phyloP scores from a whole-genome alignment of 2,329 filamentous ascomycete genomes.

The Microascus cirrosus region DNA sequence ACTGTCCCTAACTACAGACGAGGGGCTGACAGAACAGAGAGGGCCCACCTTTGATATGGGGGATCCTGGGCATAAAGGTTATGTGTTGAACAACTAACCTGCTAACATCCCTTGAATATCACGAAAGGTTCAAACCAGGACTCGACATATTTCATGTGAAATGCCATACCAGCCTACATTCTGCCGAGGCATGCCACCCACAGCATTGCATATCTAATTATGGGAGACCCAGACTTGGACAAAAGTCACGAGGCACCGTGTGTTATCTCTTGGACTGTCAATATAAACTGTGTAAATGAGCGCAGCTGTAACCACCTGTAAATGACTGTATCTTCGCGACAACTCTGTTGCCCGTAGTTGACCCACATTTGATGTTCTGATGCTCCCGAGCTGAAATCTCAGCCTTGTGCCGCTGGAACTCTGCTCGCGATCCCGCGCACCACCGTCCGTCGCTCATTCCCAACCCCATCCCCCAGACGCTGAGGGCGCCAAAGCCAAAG shows the following conservation, averaged over 20 bases:
- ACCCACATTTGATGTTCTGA: not conserved
- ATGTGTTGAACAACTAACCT: not conserved
- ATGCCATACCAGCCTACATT: not conserved
- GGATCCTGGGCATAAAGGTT: not conserved
- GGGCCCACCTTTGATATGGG: too few species aligned
- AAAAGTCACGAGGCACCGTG: not conserved
- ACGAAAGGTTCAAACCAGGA: not conserved
- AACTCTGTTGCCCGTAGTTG: not conserved
- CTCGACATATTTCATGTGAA: not conserved
- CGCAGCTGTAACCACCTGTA: not conserved
- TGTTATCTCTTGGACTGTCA: not conserved
- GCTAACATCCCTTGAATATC: not conserved
- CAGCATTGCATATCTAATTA: not conserved
- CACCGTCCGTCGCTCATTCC: not conserved
- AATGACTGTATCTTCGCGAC: not conserved
- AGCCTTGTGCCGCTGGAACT: not conserved
- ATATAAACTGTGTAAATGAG: not conserved
- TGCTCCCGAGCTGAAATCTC: constrained; percentile 1
- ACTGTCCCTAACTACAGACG: too few species aligned
- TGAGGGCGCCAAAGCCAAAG: not conserved
- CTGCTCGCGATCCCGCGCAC: not conserved
- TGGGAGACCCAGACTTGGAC: not conserved
- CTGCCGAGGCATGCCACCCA: not conserved
- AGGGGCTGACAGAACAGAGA: too few species aligned
- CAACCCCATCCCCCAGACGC: not conserved